Evolutionary conservation across 768 basidiomycete species (phyloP).

Genomic region (Pulveroboletus sp.): DNA sequence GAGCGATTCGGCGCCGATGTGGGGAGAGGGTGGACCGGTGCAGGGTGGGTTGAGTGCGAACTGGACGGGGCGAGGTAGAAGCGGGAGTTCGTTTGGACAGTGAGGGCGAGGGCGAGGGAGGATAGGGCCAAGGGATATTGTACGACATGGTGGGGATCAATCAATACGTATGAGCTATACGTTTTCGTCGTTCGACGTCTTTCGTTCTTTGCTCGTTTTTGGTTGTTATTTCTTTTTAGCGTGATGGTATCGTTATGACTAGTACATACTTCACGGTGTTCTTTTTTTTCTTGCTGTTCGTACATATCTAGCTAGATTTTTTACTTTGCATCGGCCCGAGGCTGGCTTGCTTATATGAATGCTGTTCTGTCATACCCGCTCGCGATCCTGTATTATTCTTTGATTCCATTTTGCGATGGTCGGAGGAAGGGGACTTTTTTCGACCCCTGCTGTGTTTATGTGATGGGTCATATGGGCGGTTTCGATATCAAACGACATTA

Average conservation of each 20-base stretch:
- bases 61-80: constrained; percentile 26
- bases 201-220: constrained; percentile 10
- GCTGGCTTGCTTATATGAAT: no score
- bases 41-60: constrained; percentile 27
- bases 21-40: constrained; percentile 16
- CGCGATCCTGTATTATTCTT: no score
- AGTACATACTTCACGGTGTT: background rate
- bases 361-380: no score
- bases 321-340: no score
- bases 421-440: no score
- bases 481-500: no score
- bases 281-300: background rate
- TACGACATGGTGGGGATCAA: background rate
- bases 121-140: no score
- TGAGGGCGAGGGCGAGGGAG: constrained; percentile 9
- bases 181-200: constrained; percentile 25
- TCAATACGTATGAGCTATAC: background rate
- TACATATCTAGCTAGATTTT: background rate
- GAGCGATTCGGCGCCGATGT: constrained; percentile 26
- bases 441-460: no score
- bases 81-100: constrained; percentile 26
- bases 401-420: no score
- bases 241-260: background rate
- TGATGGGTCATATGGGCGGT: no score
- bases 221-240: background rate